A percentile compares a stretch with the other conserved stretches of the same genome.
phyloP scores from a whole-genome alignment of 352 stramenopile genomes.

The Phytophthora pinifolia region DNA sequence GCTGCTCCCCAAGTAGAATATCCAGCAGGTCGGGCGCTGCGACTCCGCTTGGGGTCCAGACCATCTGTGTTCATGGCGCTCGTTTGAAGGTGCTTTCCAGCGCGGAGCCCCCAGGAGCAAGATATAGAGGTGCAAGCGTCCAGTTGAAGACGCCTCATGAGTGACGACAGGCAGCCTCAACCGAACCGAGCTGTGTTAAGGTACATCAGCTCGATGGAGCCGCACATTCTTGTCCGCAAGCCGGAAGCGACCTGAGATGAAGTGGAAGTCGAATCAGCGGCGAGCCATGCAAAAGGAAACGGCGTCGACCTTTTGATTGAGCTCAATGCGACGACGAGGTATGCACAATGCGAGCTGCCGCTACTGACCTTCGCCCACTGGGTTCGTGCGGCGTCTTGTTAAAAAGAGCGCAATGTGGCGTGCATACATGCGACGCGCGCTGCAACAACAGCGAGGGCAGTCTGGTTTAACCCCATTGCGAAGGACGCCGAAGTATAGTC shows the following conservation, averaged over 20 bases:
- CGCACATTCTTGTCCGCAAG: not conserved
- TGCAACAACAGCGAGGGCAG: not conserved
- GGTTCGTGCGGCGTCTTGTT: not conserved
- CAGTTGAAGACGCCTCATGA: constrained; percentile 22
- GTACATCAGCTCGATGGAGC: constrained; percentile 12
- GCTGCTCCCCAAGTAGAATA: constrained; percentile 13
- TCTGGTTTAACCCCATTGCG: constrained; percentile 12
- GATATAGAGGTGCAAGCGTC: constrained; percentile 5
- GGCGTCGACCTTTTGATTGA: not conserved
- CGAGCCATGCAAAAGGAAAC: constrained; percentile 5
- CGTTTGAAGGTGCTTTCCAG: not conserved
- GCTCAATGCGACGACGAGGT: constrained; percentile 7
- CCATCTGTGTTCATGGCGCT: constrained; percentile 4
- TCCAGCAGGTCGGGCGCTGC: constrained; percentile 6
- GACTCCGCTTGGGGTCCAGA: not conserved
- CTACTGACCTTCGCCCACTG: constrained; percentile 7
- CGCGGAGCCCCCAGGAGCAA: not conserved
- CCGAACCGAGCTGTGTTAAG: constrained; percentile 14
- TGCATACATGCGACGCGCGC: not conserved
- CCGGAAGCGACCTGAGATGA: constrained; percentile 12
- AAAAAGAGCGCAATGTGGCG: not conserved
- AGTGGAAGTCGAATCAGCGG: not conserved
- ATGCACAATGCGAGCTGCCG: constrained; percentile 21
- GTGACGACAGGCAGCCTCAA: not conserved
- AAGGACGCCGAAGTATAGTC: constrained; percentile 20